Evolutionary conservation across 257 asterid genomes (phyloP).

Genomic region (Paraleonurus japonicus): DNA sequence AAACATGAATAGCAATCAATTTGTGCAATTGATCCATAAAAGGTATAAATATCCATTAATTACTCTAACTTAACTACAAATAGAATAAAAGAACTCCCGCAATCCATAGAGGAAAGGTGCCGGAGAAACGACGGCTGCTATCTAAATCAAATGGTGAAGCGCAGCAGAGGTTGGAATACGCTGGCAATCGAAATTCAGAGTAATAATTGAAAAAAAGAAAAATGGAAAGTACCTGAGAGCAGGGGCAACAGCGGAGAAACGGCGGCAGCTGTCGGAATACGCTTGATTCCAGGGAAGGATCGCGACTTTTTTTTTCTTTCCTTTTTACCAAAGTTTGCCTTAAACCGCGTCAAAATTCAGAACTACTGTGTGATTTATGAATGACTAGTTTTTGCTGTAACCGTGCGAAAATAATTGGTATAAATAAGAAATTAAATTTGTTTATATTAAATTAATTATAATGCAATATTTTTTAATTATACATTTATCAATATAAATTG

Average conservation of each 20-base stretch:
- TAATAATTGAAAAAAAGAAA: neutral
- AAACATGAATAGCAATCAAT: neutral
- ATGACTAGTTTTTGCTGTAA: too few relatives aligned
- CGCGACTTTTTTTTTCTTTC: neutral
- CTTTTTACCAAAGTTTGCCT: neutral
- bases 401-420: too few relatives aligned
- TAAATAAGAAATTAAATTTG: too few relatives aligned
- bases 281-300: neutral
- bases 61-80: slow-evolving; percentile 6
- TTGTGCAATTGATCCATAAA: neutral
- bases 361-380: too few relatives aligned
- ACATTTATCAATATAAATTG: too few relatives aligned
- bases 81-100: neutral
- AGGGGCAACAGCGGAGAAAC: neutral
- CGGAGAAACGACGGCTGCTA: neutral
- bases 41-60: neutral
- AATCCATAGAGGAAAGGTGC: neutral
- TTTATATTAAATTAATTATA: too few relatives aligned
- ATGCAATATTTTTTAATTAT: too few relatives aligned
- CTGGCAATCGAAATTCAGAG: neutral
- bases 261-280: neutral
- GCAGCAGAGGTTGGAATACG: too few relatives aligned
- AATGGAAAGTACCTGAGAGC: neutral
- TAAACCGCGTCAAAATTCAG: neutral
- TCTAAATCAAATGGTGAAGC: too few relatives aligned